A percentile compares a stretch with the other conserved stretches of the same genome.
phyloP scores from a whole-genome alignment of 2,329 filamentous ascomycete species.

The Colletotrichum sp. region DNA sequence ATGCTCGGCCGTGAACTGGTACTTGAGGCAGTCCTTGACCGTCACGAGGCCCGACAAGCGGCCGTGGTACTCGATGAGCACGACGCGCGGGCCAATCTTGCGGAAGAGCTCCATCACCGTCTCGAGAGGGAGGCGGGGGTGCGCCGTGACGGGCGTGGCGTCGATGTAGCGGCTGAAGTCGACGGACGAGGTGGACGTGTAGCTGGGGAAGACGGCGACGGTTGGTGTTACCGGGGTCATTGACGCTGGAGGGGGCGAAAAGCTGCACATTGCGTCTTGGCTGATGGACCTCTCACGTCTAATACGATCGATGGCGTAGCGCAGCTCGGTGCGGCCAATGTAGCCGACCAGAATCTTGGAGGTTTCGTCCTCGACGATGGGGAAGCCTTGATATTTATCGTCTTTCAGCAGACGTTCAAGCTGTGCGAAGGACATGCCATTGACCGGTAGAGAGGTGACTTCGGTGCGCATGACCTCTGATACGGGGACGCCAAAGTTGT shows the following conservation, averaged over 20 bases:
- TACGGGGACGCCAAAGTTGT: slow-evolving; percentile 94
- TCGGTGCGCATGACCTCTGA: slow-evolving; percentile 86
- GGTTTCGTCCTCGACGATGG: slow-evolving; percentile 78
- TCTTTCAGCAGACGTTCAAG: slow-evolving; percentile 78
- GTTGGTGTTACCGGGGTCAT: slow-evolving; percentile 45
- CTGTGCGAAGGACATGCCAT: slow-evolving; percentile 76
- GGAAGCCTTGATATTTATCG: slow-evolving; percentile 90
- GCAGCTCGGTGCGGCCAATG: slow-evolving; percentile 89
- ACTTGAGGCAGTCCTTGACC: slow-evolving; percentile 95
- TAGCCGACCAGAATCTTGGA: slow-evolving; percentile 84
- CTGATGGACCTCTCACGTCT: slow-evolving; percentile 73
- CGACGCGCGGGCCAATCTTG: slow-evolving; percentile 94
- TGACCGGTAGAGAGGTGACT: slow-evolving; percentile 75
- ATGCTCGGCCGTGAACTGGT: slow-evolving; percentile 95
- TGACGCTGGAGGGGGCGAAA: slow-evolving; percentile 55
- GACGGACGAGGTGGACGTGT: slow-evolving; percentile 62
- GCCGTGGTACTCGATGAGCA: slow-evolving; percentile 90
- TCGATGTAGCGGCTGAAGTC: slow-evolving; percentile 92
- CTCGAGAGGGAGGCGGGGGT: slow-evolving; percentile 89
- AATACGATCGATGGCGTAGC: slow-evolving; percentile 85
- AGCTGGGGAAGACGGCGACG: slow-evolving; percentile 62
- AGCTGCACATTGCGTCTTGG: slow-evolving; percentile 74
- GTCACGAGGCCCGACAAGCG: slow-evolving; percentile 86
- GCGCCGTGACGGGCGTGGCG: slow-evolving; percentile 85
- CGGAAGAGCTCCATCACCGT: slow-evolving; percentile 99